phyloP scores from a whole-genome alignment of 805 yeast genomes.

The Isabelozyma gotoi region DNA sequence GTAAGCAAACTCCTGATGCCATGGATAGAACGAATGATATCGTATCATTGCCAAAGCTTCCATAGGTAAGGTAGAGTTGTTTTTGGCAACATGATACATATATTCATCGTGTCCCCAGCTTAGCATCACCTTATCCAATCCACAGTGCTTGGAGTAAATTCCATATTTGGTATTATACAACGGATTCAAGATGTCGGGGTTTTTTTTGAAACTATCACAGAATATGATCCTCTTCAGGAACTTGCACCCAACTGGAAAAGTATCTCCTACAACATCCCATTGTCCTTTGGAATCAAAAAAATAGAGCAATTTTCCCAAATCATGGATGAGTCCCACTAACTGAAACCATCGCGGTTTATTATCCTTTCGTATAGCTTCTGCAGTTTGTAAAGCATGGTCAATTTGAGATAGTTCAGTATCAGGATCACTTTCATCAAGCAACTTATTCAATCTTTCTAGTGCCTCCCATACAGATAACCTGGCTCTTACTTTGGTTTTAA shows the following conservation, averaged over 20 bases:
- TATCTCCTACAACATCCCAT: constrained; percentile 82
- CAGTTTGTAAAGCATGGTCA: constrained; percentile 74
- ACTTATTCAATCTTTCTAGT: constrained; percentile 54
- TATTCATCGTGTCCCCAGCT: constrained; percentile 83
- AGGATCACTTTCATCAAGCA: constrained; percentile 72
- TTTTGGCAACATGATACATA: constrained; percentile 70
- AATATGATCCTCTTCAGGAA: constrained; percentile 60
- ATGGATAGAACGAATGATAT: constrained; percentile 74
- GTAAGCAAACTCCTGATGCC: constrained; percentile 73
- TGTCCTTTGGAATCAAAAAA: constrained; percentile 73
- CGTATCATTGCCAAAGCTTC: constrained; percentile 74
- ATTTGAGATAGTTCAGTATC: constrained; percentile 74
- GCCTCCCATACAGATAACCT: constrained; percentile 75
- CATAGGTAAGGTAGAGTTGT: constrained; percentile 60
- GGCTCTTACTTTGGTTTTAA: constrained; percentile 66
- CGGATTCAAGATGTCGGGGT: constrained; percentile 64
- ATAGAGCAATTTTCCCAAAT: constrained; percentile 65
- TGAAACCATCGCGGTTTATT: constrained; percentile 77
- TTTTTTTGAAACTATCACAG: constrained; percentile 56
- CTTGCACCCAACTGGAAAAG: constrained; percentile 73
- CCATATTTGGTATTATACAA: constrained; percentile 66
- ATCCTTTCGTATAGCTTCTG: constrained; percentile 69
- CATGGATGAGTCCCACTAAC: constrained; percentile 70
- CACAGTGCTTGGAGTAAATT: constrained; percentile 62
- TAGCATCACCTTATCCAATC: constrained; percentile 66